Evolutionary conservation across 495 filamentous ascomycete species (phyloP), one percentile per base, ranked within the genome.

Genomic region (Cairneyella variabilis): DNA sequence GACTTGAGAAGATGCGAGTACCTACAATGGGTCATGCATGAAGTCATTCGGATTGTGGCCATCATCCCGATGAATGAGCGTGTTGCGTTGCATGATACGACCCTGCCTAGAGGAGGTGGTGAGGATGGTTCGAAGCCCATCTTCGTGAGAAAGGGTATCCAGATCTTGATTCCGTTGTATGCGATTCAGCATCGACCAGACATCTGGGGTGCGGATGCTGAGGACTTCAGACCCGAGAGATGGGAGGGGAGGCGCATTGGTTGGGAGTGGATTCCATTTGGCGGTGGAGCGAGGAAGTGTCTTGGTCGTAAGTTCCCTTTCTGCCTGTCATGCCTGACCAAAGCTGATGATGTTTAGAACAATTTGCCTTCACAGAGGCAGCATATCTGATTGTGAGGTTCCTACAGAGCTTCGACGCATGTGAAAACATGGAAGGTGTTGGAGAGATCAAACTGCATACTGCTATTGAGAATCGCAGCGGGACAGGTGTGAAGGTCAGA

Each of bases 21-120:
- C 53, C 60, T 82, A 39, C 72, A 71, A 51, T 73, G 77, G 57
- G 71, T 78, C 1, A 46, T 81, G 25, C 77, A 76, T 26, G 79
- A 82, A 66, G 45, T 36, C 0, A 45, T 54, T 9, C 50, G 56
- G 0, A 36, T 59, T n/a, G 23, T 44, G 51, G 77, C 83, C 5
- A 73, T 81, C 1, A 75, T 86, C 0, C 82, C 83, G 8, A 63
- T 34, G 48, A 73, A 71, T 55, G 68, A 57, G 53, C 71, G 71
- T 45, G 53, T 46, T 22, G 67, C 59, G 48, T 44, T 60, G 25
- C 54, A 44, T 41, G 66, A 76, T 52, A 82, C 79, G 1, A 69
- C 66, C 4, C 55, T 83, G 6, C 80, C 79, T 0, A 48, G 60
- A 6, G 79, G 79, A 25, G 79, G 79, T 10, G 77, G 79, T 6